phyloP scores from a whole-genome alignment of 257 asterid genomes.

The Parsonsia alboflavescens region DNA sequence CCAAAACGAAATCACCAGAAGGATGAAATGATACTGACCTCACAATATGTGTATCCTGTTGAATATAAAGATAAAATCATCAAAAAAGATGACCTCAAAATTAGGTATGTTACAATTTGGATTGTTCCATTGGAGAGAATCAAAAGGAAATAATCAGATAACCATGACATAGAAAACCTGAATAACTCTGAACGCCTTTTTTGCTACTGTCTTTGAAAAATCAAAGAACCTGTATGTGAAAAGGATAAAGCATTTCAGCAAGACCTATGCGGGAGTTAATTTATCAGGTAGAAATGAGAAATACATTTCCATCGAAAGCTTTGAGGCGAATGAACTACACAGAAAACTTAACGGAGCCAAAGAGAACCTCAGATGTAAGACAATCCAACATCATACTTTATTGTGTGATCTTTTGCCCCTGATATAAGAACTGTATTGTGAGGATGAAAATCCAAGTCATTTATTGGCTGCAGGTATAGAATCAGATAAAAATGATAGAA shows the following conservation, averaged over 20 bases:
- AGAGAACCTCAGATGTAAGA: constrained; percentile 18
- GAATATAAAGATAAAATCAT: constrained; percentile 6
- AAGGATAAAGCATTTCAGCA: constrained; percentile 12
- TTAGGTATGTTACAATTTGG: neutral
- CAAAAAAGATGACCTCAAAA: neutral
- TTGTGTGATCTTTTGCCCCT: constrained; percentile 87
- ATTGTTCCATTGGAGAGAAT: neutral
- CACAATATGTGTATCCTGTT: constrained; percentile 72
- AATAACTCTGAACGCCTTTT: constrained; percentile 72
- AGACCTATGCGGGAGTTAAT: neutral
- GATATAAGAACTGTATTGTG: constrained; percentile 68
- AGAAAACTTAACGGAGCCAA: neutral
- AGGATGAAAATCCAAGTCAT: constrained; percentile 93
- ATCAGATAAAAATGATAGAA: constrained; percentile 10
- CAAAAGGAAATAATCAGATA: neutral
- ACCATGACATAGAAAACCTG: constrained; percentile 41
- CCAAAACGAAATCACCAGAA: constrained; percentile 66
- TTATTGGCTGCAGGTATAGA: constrained; percentile 61
- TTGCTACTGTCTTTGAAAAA: constrained; percentile 68
- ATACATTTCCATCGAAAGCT: neutral
- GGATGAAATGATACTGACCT: constrained; percentile 75
- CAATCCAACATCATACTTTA: constrained; percentile 48
- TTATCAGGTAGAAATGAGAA: neutral
- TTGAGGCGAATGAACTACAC: neutral
- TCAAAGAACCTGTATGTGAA: constrained; percentile 67